Conservation (phyloP, 257 asterid genomes). For the Fraxinus pennsylvanica region DNA sequence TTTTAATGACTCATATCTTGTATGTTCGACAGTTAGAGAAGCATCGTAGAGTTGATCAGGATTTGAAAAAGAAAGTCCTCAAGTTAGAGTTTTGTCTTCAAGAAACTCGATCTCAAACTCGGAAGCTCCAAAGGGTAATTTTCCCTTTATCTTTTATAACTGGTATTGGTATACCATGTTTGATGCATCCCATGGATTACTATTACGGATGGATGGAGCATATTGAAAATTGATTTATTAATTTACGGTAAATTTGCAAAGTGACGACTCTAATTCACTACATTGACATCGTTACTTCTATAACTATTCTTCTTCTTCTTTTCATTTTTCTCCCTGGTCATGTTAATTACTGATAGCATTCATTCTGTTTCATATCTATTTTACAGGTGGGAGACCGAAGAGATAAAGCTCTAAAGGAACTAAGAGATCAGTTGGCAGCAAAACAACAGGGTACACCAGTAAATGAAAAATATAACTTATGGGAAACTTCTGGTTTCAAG, state of each 20-base stretch:
- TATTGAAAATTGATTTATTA: no score
- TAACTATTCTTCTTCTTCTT: not conserved
- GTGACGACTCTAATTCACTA: not conserved
- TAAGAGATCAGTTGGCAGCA: conserved; percentile 65
- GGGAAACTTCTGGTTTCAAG: conserved; percentile 87
- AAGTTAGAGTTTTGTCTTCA: conserved; percentile 80
- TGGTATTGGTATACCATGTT: not conserved
- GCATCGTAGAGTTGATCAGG: conserved; percentile 76
- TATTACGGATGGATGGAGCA: no score
- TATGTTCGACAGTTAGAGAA: conserved; percentile 59
- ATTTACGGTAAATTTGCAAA: not conserved
- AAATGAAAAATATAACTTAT: conserved; percentile 58
- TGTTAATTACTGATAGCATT: not conserved
- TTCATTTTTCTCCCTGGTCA: not conserved
- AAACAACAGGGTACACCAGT: conserved; percentile 38
- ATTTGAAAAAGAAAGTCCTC: conserved; percentile 70
- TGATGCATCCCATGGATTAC: not conserved
- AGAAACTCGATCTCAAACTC: conserved; percentile 74
- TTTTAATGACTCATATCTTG: not conserved
- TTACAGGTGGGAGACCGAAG: conserved; percentile 86
- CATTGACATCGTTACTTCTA: no score
- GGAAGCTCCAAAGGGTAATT: conserved; percentile 82
- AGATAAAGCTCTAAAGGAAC: conserved; percentile 77
- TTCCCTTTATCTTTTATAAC: conserved; percentile 13
- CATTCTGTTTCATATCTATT: not conserved